Conservation (phyloP, 805 yeast genomes). For the Spathaspora sp. region DNA sequence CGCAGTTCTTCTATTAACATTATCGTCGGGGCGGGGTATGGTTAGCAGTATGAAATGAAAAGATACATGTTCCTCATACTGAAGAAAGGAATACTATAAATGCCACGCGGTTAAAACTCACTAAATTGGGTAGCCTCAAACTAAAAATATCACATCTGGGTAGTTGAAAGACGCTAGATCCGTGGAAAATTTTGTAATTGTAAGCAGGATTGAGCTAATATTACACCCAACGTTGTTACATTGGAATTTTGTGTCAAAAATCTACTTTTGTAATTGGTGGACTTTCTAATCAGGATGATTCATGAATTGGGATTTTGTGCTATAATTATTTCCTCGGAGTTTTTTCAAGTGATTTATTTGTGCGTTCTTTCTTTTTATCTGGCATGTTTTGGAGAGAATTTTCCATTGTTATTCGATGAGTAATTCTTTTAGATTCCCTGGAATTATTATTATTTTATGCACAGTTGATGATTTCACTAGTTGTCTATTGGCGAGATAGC, state of each 20-base stretch:
- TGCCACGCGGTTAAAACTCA: too few species aligned
- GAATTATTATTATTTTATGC: neutral
- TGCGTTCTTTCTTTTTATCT: neutral
- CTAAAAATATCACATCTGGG: too few species aligned
- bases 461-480: neutral
- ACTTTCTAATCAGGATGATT: neutral
- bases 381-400: neutral
- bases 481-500: neutral
- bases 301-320: neutral
- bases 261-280: neutral
- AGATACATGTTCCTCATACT: too few species aligned
- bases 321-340: neutral
- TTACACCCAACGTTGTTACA: neutral
- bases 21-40: neutral
- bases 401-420: neutral
- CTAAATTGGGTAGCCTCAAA: too few species aligned
- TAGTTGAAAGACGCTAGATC: too few species aligned
- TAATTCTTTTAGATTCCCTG: neutral
- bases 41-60: neutral
- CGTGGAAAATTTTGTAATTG: neutral
- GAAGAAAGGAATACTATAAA: too few species aligned
- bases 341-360: neutral
- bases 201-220: neutral
- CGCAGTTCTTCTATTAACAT: too few species aligned
- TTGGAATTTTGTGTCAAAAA: neutral